Conservation (phyloP, 805 yeast species). For the Pichia phayaonensis region DNA sequence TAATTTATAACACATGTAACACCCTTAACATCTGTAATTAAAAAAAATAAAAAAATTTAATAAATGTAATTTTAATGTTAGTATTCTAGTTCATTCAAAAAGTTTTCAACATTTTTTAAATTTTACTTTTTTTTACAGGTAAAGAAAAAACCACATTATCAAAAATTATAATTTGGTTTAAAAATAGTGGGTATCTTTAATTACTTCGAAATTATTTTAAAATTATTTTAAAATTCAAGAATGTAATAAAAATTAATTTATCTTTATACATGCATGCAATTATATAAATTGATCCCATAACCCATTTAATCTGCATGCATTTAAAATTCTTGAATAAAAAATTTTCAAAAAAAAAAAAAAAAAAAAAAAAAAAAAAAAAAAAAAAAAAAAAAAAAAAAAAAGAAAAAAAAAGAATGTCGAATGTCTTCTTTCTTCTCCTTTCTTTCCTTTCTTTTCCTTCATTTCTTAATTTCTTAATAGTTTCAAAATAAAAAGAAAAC, state of each 20-base stretch:
- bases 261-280: not conserved
- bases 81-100: slow-evolving; percentile 4
- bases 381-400: too few species aligned
- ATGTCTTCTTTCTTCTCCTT: too few species aligned
- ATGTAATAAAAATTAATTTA: too few species aligned
- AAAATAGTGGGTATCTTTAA: not conserved
- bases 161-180: not conserved
- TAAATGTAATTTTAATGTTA: slow-evolving; percentile 17
- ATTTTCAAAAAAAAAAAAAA: too few species aligned
- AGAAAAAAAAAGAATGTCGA: too few species aligned
- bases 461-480: not conserved
- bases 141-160: not conserved
- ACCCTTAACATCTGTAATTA: slow-evolving; percentile 82
- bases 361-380: too few species aligned
- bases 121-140: not conserved
- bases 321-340: too few species aligned
- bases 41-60: slow-evolving; percentile 14
- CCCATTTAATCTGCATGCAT: not conserved
- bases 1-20: slow-evolving; percentile 87
- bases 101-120: too few species aligned
- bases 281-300: not conserved
- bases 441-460: not conserved
- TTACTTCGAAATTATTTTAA: not conserved
- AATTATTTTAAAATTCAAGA: not conserved
- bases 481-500: not conserved